Base-by-base conservation (phyloP, 2,329 filamentous ascomycete species). In the Penicillium oxalicum region DNA sequence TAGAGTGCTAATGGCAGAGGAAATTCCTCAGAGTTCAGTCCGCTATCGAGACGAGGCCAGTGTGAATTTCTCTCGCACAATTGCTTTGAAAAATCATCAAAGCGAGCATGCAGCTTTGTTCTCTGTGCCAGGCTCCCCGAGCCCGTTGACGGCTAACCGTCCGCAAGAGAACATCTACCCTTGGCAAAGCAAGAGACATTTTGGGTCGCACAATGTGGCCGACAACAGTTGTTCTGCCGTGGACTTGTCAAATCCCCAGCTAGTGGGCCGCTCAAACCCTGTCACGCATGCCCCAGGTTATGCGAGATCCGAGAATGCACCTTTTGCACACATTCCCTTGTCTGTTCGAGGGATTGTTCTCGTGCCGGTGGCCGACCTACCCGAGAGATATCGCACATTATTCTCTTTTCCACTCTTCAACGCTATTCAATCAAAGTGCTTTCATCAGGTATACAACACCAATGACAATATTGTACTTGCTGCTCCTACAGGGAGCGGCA, bases 401-500 rank as follows among this genome's bases (percentile, higher is more conserved):
- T 94, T 93, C 58, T 77, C 82, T 0, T 93, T 86, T 55, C 77
- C 82, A 1, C 67, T 86, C 0, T 89, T 95, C 71, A 95, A 94
- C 63, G 87, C 84, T 5, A 78, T 91, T 0, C 88, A 94, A 61
- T 93, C 88, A 0, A 88, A 84, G 61, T 89, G 85, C 59, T 93
- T 91, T 57, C 64, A 76, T 0, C 65, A 75, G 0, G 76, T 87
- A 0, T 91, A 87, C 63, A 71, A 76, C 5, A 80, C 80, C 0
- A 79, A 84, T 56, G 79, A 89, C 64, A 95, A 94, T 54, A 74
- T 93, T 11, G 86, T 93, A 0, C 74, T 94, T 11, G 84, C 88
- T 1, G 85, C 88, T 6, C 88, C 89, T 0, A 95, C 88, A 0
- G 88, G 88, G 7, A 91, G 88, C 64, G 88, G 89, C 2, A 94